Base-by-base conservation (phyloP, 768 basidiomycete species). In the Lentinula boryana region DNA sequence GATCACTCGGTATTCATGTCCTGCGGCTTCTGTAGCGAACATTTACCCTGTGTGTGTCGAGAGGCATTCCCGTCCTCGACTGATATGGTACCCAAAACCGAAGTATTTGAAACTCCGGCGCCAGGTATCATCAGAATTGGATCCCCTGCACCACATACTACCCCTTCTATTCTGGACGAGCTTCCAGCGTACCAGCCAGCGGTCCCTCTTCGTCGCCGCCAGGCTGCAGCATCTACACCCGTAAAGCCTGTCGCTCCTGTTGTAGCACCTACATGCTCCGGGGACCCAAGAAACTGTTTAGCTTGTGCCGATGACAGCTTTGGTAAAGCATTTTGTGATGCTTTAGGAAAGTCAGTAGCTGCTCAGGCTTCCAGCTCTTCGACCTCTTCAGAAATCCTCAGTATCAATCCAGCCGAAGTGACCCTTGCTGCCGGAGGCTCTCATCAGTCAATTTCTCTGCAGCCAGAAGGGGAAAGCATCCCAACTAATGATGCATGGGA, bases 221-320 rank as follows among this genome's bases (percentile, higher is more conserved):
- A 48, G 21, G 46, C 46, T 23, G 21, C 46, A 48, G 43, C 21
- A 8, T n/a, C 74, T 36, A 67, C 75, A 1, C 66, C 70, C 44
- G 68, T 72, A 38, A 82, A 80, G 59, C 72, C 82, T 12, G 72
- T 89, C 38, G 90, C 89, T 70, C 61, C 63, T 27, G 62, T 67
- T 53, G 64, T 70, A 44, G 61, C 70, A 35, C 66, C 72, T 15
- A 81, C 73, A 36, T 95, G 93, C 71, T 89, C 92, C 16, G 93
- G 93, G 12, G 91, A 95, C 68, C 93, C 93, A 2, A 79, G 82
- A 8, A 93, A 94, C 71, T 95, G 93, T 68, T 71, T 83, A 56
- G 93, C 92, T 4, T 95, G 93, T 69, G 87, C 86, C 4, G 87
- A 90, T 67, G 93, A 95, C 70, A 80, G 81, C 21, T 95, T 95